Percentiles rank a stretch among this genome's conserved stretches.
These are phyloP conservation scores for Sparassis latifolia DNA, from an alignment of 1,284 basidiomycete genomes.

Conservation along the genomic window DNA sequence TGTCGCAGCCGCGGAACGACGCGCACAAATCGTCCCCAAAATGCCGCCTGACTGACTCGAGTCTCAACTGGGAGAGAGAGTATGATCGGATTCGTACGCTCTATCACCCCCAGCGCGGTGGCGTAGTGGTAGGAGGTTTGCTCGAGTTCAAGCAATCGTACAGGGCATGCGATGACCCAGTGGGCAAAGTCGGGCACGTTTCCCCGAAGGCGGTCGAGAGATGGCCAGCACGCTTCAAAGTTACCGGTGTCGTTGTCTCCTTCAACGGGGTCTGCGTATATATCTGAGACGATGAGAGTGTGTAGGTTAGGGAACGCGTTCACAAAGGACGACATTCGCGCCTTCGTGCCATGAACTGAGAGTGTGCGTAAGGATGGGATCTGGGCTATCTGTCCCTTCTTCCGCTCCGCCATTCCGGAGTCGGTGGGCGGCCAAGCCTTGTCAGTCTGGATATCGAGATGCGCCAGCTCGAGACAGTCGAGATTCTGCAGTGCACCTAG, in stretches of 20 bases:
- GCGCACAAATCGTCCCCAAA: slow-evolving; percentile 1
- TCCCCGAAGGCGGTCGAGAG: slow-evolving; percentile 2
- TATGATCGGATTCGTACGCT: slow-evolving; percentile 1
- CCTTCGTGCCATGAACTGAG: slow-evolving; percentile 2
- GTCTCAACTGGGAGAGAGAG: slow-evolving; percentile 8
- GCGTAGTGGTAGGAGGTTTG: slow-evolving; percentile 7
- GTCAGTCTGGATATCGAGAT: neutral
- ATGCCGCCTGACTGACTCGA: slow-evolving; percentile 1
- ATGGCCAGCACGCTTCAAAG: slow-evolving; percentile 1
- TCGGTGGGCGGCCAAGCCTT: slow-evolving; percentile 1
- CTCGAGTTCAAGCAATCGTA: slow-evolving; percentile 5
- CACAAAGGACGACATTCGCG: slow-evolving; percentile 7
- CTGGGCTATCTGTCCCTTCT: neutral
- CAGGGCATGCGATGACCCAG: slow-evolving; percentile 4
- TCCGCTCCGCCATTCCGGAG: slow-evolving; percentile 2
- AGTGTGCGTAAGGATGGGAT: slow-evolving; percentile 7
- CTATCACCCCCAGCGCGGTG: slow-evolving; percentile 2
- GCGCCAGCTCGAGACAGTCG: slow-evolving; percentile 4
- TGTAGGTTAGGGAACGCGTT: slow-evolving; percentile 5
- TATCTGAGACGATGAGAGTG: slow-evolving; percentile 1
- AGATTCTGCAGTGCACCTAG: neutral
- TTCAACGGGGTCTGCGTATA: slow-evolving; percentile 1
- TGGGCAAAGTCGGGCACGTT: slow-evolving; percentile 6
- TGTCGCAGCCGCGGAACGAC: slow-evolving; percentile 2
- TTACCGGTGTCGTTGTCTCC: neutral